Evolutionary conservation across 495 filamentous ascomycete species (phyloP).

Genomic region (Viridothelium virens): DNA sequence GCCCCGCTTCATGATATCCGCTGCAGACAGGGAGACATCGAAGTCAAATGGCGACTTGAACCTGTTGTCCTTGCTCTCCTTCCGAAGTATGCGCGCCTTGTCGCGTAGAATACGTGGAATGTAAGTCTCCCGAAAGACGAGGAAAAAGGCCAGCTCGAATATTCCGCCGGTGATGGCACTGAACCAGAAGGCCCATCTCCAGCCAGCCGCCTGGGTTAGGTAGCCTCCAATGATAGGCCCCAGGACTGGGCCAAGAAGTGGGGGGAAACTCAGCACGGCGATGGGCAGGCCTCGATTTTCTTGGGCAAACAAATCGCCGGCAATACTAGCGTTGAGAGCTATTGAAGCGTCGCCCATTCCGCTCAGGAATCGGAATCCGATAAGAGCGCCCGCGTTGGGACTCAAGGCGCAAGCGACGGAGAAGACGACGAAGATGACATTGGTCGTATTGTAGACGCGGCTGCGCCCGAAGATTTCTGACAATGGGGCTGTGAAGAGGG

Average conservation of each 20-base stretch:
- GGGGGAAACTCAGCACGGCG: slow-evolving; percentile 49
- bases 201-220: slow-evolving; percentile 12
- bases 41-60: no score
- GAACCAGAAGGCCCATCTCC: slow-evolving; percentile 6
- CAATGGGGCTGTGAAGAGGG: slow-evolving; percentile 51
- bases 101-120: slow-evolving; percentile 17
- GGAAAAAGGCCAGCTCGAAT: not conserved
- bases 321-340: slow-evolving; percentile 51
- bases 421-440: slow-evolving; percentile 43
- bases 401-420: slow-evolving; percentile 41
- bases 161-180: not conserved
- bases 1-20: no score
- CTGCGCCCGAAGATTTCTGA: slow-evolving; percentile 50
- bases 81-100: no score
- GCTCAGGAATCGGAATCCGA: slow-evolving; percentile 43
- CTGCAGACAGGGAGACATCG: no score
- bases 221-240: not conserved
- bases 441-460: slow-evolving; percentile 46
- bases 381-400: slow-evolving; percentile 37
- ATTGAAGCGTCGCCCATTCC: slow-evolving; percentile 47
- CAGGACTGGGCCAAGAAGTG: slow-evolving; percentile 40
- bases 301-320: slow-evolving; percentile 50
- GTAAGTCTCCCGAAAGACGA: slow-evolving; percentile 27
- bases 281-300: slow-evolving; percentile 47
- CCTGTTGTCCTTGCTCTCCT: no score